phyloP scores from a whole-genome alignment of 208 protist species.

The Wallacemonas sp. region DNA sequence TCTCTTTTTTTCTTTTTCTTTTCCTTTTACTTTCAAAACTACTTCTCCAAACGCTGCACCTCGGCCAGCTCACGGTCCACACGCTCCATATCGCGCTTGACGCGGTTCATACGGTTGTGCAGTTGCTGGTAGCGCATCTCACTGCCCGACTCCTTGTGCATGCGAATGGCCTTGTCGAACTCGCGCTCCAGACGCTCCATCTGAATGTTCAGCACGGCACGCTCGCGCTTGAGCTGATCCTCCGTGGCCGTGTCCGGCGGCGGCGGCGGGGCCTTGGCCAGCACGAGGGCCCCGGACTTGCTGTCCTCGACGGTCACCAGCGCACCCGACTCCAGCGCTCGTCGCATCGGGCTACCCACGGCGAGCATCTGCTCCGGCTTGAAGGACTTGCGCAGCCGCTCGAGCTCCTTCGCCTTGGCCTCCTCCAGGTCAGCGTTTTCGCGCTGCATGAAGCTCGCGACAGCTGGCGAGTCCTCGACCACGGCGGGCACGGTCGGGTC shows the following conservation, averaged over 20 bases:
- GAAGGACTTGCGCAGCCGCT: constrained; percentile 18
- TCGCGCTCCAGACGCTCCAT: constrained; percentile 56
- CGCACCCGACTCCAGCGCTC: constrained; percentile 12
- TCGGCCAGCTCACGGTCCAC: constrained; percentile 42
- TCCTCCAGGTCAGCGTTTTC: constrained; percentile 34
- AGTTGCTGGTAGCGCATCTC: constrained; percentile 51
- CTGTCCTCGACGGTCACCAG: constrained; percentile 1
- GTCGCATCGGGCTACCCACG: constrained; percentile 9
- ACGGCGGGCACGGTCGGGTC: constrained; percentile 16
- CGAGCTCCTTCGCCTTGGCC: constrained; percentile 22
- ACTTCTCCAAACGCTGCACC: constrained; percentile 32
- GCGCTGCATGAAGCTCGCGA: constrained; percentile 30
- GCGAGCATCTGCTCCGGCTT: constrained; percentile 15
- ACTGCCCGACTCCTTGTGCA: constrained; percentile 37
- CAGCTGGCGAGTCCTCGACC: constrained; percentile 28
- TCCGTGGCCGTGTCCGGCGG: constrained; percentile 33
- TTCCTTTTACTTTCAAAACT: not conserved
- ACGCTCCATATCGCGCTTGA: constrained; percentile 42
- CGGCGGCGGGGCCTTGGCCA: constrained; percentile 18
- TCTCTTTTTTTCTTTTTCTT: constrained; percentile 7
- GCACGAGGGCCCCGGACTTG: constrained; percentile 13
- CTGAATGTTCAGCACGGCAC: constrained; percentile 34
- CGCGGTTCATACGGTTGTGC: constrained; percentile 44
- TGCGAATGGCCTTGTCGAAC: constrained; percentile 21
- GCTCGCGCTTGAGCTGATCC: constrained; percentile 41